Evolutionary conservation across 108 stramenopile species (phyloP).

Genomic region (Cyclotella cryptica): DNA sequence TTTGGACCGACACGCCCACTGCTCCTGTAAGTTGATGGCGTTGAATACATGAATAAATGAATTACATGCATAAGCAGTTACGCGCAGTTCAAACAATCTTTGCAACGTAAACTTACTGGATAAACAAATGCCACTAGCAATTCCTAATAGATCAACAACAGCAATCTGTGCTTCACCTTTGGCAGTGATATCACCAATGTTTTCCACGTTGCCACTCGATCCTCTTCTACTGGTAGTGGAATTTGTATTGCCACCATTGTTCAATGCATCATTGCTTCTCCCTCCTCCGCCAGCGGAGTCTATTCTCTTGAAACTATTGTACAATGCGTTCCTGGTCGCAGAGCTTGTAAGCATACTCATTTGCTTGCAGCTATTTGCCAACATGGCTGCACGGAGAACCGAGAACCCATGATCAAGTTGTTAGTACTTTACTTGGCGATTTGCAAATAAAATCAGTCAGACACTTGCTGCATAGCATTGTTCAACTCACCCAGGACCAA

Average conservation of each 20-base stretch:
- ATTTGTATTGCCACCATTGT: conserved; percentile 12
- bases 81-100: background rate
- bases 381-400: conserved; percentile 58
- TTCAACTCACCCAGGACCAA: conserved; percentile 59
- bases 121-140: conserved; percentile 80
- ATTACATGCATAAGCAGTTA: conserved; percentile 1
- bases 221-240: conserved; percentile 9
- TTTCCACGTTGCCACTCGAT: conserved; percentile 67
- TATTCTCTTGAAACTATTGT: conserved; percentile 81
- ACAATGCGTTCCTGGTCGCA: conserved; percentile 90
- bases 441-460: background rate
- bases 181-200: conserved; percentile 96
- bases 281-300: background rate
- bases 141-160: conserved; percentile 91
- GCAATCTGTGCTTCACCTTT: conserved; percentile 97
- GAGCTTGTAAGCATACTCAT: conserved; percentile 90
- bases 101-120: conserved; percentile 53
- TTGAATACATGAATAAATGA: background rate
- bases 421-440: background rate
- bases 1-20: conserved; percentile 64
- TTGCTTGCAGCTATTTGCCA: conserved; percentile 93
- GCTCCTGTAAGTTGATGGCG: conserved; percentile 5
- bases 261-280: conserved; percentile 2
- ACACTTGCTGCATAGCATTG: background rate
- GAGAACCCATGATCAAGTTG: background rate